phyloP scores from a whole-genome alignment of 371 early-diverging fungal species.

The Umbelopsis sp. region DNA sequence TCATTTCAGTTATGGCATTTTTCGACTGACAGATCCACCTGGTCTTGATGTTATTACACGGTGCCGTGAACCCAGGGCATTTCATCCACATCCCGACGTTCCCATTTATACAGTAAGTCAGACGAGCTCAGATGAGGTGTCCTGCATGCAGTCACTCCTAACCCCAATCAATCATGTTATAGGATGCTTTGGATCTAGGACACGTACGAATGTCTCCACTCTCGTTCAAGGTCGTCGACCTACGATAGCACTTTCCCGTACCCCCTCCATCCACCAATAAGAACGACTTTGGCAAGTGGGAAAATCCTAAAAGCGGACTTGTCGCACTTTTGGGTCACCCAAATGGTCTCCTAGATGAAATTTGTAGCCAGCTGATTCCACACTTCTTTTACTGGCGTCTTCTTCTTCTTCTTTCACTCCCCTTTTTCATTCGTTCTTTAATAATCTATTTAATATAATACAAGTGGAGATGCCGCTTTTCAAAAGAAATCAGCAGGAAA shows the following conservation, averaged over 20 bases:
- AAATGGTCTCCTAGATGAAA: constrained; percentile 3
- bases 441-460: background rate
- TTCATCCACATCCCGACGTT: constrained; percentile 84
- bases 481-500: background rate
- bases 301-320: background rate
- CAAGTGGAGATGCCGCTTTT: background rate
- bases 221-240: constrained; percentile 21
- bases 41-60: constrained; percentile 81
- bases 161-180: background rate
- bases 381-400: background rate
- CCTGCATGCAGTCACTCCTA: background rate
- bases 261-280: background rate
- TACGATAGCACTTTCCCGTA: constrained; percentile 1
- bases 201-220: constrained; percentile 17
- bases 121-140: background rate
- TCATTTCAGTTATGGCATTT: constrained; percentile 71
- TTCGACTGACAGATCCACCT: constrained; percentile 87
- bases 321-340: background rate
- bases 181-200: constrained; percentile 13
- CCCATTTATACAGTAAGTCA: constrained; percentile 65
- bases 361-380: background rate
- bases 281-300: background rate
- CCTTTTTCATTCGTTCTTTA: background rate
- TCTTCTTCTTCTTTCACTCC: background rate
- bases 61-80: constrained; percentile 71